phyloP scores from a whole-genome alignment of 805 yeast species.

The Allodekkera sacchari region DNA sequence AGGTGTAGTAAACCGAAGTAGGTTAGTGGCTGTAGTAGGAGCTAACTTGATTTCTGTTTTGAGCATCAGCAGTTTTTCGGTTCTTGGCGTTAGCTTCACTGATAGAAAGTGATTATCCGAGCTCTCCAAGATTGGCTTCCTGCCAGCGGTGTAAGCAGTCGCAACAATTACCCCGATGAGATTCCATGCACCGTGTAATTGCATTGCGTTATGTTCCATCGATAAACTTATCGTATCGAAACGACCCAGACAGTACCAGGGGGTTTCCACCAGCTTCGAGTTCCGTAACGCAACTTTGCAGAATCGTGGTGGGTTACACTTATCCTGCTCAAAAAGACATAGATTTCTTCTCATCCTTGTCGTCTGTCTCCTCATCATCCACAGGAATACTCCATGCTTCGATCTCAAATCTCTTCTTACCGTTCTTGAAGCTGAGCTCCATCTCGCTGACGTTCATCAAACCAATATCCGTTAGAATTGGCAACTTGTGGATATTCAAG shows the following conservation, averaged over 20 bases:
- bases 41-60: constrained; percentile 1
- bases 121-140: too few relatives aligned
- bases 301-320: too few relatives aligned
- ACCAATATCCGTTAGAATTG: constrained; percentile 68
- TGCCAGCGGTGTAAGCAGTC: too few relatives aligned
- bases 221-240: too few relatives aligned
- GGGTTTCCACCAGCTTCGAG: too few relatives aligned
- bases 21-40: background rate
- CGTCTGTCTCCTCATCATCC: constrained; percentile 50
- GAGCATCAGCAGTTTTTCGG: constrained; percentile 1
- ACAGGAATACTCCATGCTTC: constrained; percentile 98
- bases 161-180: too few relatives aligned
- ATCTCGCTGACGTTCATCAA: constrained; percentile 65
- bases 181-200: too few relatives aligned
- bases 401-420: constrained; percentile 74
- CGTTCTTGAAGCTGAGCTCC: constrained; percentile 82
- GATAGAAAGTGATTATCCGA: too few relatives aligned
- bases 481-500: constrained; percentile 65
- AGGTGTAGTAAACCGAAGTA: background rate
- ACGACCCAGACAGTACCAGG: too few relatives aligned
- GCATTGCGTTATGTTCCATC: too few relatives aligned
- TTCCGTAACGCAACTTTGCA: too few relatives aligned
- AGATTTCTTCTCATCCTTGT: constrained; percentile 22
- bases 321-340: background rate
- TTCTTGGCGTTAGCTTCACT: too few relatives aligned